Evolutionary conservation across 2,329 filamentous ascomycete species (phyloP).

Genomic region (Penicillium sp.): DNA sequence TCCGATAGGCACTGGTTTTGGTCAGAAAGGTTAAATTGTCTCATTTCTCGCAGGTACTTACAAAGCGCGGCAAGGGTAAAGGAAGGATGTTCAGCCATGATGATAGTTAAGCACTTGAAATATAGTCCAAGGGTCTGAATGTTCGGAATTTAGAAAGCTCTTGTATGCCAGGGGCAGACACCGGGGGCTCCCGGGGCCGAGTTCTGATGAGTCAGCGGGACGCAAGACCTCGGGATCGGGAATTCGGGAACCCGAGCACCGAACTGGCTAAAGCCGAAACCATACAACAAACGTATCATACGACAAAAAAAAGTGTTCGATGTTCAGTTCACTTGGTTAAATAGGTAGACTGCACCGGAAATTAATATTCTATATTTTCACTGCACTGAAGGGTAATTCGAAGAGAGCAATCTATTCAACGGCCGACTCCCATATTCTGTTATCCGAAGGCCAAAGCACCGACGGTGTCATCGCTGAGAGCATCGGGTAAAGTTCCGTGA

Average conservation of each 20-base stretch:
- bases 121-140: background rate
- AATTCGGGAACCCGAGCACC: background rate
- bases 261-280: background rate
- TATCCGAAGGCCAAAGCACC: too few relatives aligned
- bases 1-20: slow-evolving; percentile 13
- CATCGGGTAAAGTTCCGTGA: too few relatives aligned
- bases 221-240: background rate
- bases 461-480: too few relatives aligned
- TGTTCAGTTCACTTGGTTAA: too few relatives aligned
- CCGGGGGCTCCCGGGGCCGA: background rate
- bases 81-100: slow-evolving; percentile 8
- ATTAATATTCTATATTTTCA: too few relatives aligned
- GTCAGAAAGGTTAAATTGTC: background rate
- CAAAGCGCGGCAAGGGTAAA: slow-evolving; percentile 4
- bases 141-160: background rate
- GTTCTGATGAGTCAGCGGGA: background rate
- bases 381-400: too few relatives aligned
- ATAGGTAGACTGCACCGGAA: too few relatives aligned
- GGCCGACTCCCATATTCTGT: too few relatives aligned
- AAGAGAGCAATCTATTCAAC: too few relatives aligned
- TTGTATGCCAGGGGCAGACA: background rate
- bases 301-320: background rate
- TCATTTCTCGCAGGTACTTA: background rate
- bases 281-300: background rate
- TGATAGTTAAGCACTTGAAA: background rate